Base-by-base conservation (phyloP, 768 basidiomycete species). In the Termitomyces sp. region DNA sequence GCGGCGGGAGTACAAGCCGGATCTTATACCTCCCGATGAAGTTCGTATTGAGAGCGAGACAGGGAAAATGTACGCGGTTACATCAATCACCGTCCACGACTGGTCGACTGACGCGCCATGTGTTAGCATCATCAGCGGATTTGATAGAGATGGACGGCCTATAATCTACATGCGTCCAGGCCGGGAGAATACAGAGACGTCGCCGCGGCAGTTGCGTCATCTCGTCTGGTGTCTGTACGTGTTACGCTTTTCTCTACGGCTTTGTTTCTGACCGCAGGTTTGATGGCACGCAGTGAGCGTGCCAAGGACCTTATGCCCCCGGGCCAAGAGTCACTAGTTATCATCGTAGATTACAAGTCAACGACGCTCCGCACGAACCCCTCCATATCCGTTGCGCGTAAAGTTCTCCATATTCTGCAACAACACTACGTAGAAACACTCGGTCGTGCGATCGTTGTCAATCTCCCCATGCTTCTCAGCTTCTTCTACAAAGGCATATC, bases 91-190 rank as follows among this genome's bases (percentile, higher is more conserved):
- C 12, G 2, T 54, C 53, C 22, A 15, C 32, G 8, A 44, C 44
- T 45, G 43, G 45, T 19, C 19, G 40, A 46, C 44, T 21, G 32
- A 32, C 57, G 21, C 34, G 17, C 35, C 30, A 19, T 48, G 15
- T 22, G 6, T 34, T 60, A 93, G 91, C 44, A 79, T 93, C 45
- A 70, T 93, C 45, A 90, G 83, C 53, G 92, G 93, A 7, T 94
- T 93, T 60, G 92, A 95, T 70, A 78, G 76, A 50, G 89, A 93
- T 54, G 90, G 90, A 5, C 77, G 93, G n/a, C 92, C 93, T 0
- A 86, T 94, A 42, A 73, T 95, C 14, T 93, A 93, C 70, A 85
- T 95, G 84, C 84, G 90, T 15, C 92, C 93, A 0, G 91, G 90
- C 26, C 78, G 83, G 56, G 90, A 95, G 66, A 94, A 93, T 67